Evolutionary conservation across 306 rosid species (phyloP), one percentile per base, ranked within the genome.

Genomic region (Lathyrus oleraceus): DNA sequence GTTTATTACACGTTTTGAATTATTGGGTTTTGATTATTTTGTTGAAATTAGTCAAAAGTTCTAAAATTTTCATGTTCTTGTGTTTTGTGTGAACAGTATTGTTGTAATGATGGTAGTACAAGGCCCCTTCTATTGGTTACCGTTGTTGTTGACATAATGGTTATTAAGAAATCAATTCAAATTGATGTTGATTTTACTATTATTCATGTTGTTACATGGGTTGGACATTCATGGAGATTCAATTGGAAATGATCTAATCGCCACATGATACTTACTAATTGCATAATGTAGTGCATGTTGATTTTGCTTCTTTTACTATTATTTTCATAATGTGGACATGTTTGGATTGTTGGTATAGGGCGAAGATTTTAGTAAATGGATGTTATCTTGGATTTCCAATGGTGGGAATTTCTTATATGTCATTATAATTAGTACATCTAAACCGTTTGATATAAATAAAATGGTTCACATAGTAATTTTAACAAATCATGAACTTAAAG

Each of bases 151-250:
- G 97, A 91, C 78, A 87, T 61, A 76, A 88, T 88, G 87, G 96
- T 82, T 68, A 78, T 91, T 16, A 87, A 81, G 74, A 85, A 82
- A 67, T 81, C 89, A 42, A 87, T 91, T 69, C 79, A 48, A 15
- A 73, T 87, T 30, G 89, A 85, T 76, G 51, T 53, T 60, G 96
- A 88, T 78, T 74, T 87, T 60, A 76, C 79, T 49, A 71, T 91
- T 13, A 86, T 53, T 36, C 96, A 91, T 57, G 91, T 91, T 73
- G 97, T 91, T 51, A 83, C 90, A 16, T 91, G 97, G 96, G 89
- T 88, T 56, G 96, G 93, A 20, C 96, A 48, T 91, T 93, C 57
- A 82, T 91, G 89, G 96, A 91, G 85, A 91, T 91, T 75, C 91
- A 82, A 44, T 76, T 91, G 6, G 80, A 88, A 79, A 78, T 91